Evolutionary conservation across 345 rosid species (phyloP).

Genomic region (Raphanus raphanistrum): DNA sequence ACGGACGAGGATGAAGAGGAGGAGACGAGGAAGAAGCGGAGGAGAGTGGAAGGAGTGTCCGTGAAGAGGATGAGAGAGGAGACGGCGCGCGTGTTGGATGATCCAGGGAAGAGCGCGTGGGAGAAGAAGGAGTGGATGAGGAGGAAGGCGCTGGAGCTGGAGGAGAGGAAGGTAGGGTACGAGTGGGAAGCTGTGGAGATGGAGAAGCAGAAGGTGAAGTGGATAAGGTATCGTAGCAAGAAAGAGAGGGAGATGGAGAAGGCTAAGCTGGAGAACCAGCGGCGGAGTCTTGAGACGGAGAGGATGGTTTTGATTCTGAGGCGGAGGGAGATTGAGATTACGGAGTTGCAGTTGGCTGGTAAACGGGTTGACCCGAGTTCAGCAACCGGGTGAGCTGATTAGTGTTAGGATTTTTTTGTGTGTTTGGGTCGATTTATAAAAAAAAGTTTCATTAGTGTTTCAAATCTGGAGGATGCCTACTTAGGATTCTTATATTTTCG

Average conservation of each 20-base stretch:
- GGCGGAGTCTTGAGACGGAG: slow-evolving; percentile 66
- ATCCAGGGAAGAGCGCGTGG: slow-evolving; percentile 56
- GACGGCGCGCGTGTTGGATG: slow-evolving; percentile 49
- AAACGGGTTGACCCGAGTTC: slow-evolving; percentile 69
- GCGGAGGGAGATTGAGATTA: slow-evolving; percentile 69
- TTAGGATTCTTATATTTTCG: slow-evolving; percentile 4
- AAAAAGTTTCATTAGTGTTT: slow-evolving; percentile 1
- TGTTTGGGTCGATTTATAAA: not conserved
- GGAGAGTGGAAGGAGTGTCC: slow-evolving; percentile 18
- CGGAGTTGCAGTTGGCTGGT: slow-evolving; percentile 49
- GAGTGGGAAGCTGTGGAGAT: slow-evolving; percentile 66
- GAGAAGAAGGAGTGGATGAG: slow-evolving; percentile 94
- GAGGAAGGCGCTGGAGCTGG: slow-evolving; percentile 57
- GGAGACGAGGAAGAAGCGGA: slow-evolving; percentile 45
- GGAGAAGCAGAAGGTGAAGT: slow-evolving; percentile 89
- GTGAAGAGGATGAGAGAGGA: slow-evolving; percentile 58
- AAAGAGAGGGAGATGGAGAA: slow-evolving; percentile 97
- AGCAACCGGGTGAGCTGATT: slow-evolving; percentile 40
- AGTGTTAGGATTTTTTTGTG: not conserved
- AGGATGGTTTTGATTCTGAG: slow-evolving; percentile 64
- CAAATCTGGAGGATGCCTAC: not conserved
- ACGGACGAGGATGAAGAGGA: slow-evolving; percentile 16
- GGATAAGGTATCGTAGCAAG: slow-evolving; percentile 82
- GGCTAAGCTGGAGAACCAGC: slow-evolving; percentile 72
- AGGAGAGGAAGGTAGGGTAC: slow-evolving; percentile 69